phyloP scores from a whole-genome alignment of 768 basidiomycete species.

The Rhodotorula babjevae region DNA sequence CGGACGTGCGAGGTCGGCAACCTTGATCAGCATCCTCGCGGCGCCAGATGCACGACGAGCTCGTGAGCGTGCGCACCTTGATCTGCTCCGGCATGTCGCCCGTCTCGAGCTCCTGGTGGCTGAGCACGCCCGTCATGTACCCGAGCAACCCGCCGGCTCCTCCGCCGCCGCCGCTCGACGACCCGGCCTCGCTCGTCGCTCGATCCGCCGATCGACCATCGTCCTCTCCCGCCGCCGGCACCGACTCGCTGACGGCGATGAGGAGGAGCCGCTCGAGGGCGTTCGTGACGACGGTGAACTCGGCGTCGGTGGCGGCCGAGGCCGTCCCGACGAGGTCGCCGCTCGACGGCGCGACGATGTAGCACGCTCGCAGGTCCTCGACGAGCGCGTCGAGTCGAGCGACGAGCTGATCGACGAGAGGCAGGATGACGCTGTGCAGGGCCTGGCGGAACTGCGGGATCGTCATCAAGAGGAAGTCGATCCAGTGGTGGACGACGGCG shows the following conservation, averaged over 20 bases:
- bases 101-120: conserved; percentile 56
- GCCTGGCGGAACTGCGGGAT: conserved; percentile 75
- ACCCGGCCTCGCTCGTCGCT: neutral
- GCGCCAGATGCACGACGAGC: no score
- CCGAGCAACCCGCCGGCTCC: conserved; percentile 65
- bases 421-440: conserved; percentile 62
- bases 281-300: conserved; percentile 76
- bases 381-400: conserved; percentile 61
- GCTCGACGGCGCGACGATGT: neutral
- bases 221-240: conserved; percentile 41
- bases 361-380: conserved; percentile 27
- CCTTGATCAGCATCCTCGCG: no score
- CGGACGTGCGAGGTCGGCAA: no score
- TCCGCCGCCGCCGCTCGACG: conserved; percentile 50
- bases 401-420: conserved; percentile 74
- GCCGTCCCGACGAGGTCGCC: conserved; percentile 39
- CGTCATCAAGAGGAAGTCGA: conserved; percentile 91
- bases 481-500: conserved; percentile 85
- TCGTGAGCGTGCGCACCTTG: conserved; percentile 29
- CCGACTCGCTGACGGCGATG: conserved; percentile 59
- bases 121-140: conserved; percentile 86
- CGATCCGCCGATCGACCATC: conserved; percentile 17
- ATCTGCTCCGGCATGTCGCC: conserved; percentile 20
- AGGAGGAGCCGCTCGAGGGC: conserved; percentile 75
- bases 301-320: conserved; percentile 66